These are phyloP conservation scores for Rutstroemia sp. DNA, from an alignment of 2,329 filamentous ascomycete genomes.

Conservation along the genomic window DNA sequence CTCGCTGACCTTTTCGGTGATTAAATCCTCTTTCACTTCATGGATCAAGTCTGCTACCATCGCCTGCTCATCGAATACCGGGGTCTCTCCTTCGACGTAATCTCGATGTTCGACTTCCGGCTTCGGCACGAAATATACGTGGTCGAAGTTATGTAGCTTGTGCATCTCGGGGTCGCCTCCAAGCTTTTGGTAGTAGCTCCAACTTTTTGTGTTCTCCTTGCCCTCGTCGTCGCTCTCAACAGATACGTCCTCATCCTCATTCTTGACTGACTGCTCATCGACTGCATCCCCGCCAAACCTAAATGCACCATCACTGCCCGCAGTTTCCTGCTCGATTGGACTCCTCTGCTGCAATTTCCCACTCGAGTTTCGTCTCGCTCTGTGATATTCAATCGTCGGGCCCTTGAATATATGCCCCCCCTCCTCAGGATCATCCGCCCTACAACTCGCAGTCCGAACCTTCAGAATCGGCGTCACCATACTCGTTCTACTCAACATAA, in stretches of 20 bases:
- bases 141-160: conserved; percentile 4
- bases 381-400: background rate
- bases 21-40: background rate
- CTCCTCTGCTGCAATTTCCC: background rate
- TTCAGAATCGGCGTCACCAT: conserved; percentile 3
- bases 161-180: conserved; percentile 8
- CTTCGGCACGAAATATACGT: conserved; percentile 4
- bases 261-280: background rate
- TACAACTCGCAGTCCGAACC: conserved; percentile 2
- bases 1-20: background rate
- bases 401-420: conserved; percentile 2
- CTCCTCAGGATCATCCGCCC: background rate
- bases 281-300: background rate
- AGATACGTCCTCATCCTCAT: background rate
- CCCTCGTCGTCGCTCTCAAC: background rate
- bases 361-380: background rate
- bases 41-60: background rate
- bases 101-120: conserved; percentile 2
- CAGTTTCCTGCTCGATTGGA: background rate
- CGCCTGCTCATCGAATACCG: background rate
- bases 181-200: background rate
- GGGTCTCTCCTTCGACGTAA: background rate
- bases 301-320: background rate
- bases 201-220: background rate
- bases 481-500: background rate